Evolutionary conservation across 106 monocot genomes (phyloP), one percentile per base, ranked within the genome.

Genomic region (Platanthera guangdongensis): DNA sequence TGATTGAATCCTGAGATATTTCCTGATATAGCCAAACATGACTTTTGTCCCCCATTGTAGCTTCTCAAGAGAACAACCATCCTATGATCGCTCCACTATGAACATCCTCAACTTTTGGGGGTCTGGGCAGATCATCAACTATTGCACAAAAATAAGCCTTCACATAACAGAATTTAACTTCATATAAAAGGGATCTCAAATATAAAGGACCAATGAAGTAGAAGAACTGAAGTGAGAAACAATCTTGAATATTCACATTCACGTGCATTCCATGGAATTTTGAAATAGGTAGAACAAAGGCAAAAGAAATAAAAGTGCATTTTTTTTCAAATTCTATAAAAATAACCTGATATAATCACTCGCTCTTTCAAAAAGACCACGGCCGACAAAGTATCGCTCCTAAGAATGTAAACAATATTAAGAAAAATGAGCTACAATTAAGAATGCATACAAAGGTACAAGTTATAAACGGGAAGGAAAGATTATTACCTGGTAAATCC

Each of bases 301-400:
- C 8, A 22, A 22, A 19, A 50, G n/a, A 16, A 51, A 19, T 51
- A 6, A 72, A 72, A 11, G 2, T 39, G 39, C 11, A 22, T 51
- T 50, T 72, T 14, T n/a, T 39, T 46, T 2, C 4, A 22, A 51
- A 72, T 50, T 7, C n/a, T 48, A 70, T 21, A 51, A 72, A 21
- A 19, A 53, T 57, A 51, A 93, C 99, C 99, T 92, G 83, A 72
- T 22, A 84, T 99, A 99, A 74, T 94, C 94, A 79, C 82, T 88
- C 39, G 88, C 83, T 69, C 78, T 90, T 79, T 99, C 99, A 82
- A 87, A 94, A 80, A 99, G 91, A 51, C 99, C 99, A 53, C 94
- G 89, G 0, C 99, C 99, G 46, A 99, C 91, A 88, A 86, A 99
- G 65, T 99, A 90, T 62, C 99, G 71, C 74, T 99, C 99, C 99